Evolutionary conservation across 192 early-diverging fungal species (phyloP), one percentile per base, ranked within the genome.

Genomic region (Umbelopsis ramanniana): DNA sequence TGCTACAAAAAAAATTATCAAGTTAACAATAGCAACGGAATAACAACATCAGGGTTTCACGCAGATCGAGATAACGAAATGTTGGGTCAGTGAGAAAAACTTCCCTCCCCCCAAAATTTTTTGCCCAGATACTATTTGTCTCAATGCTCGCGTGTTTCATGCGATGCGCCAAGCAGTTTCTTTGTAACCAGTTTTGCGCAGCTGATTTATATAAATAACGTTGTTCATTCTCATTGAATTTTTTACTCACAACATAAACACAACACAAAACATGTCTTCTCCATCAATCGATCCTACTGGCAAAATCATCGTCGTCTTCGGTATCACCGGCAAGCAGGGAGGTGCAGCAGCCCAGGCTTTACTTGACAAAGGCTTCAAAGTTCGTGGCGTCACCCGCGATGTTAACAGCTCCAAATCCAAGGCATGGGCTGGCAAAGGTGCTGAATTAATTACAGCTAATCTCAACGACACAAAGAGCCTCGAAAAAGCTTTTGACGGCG

Each of bases 271-370:
- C n/a, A 63, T 63, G 57, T 63, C 57, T 37, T 26, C 22, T 26
- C 23, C 53, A 26, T 22, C 21, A 24, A 26, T 54, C 22, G 33
- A 63, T 63, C 33, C 69, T 53, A 43, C 46, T 22, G n/a, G 21
- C 47, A 70, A 54, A 11, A 70, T 6, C 35, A 63, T 70, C 38
- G 70, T 45, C 14, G 50, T 71, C 52, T 3, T 24, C 17, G 70
- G 70, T 21, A 55, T 71, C 15, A 71, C 46, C 24, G 70, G 70
- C 17, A 54, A 71, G 43, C 70, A 71, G 57, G 70, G 47, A 19
- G 70, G 70, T 26, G 52, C 70, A 12, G 38, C 43, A 3, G 70
- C 70, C 35, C 9, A 33, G 8, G 53, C 50, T 4, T 17, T 57
- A 17, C 24, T 71, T 1, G 50, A 40, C 4, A 22, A 45, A 26